These are phyloP conservation scores for Halophytophthora batemanensis DNA, from an alignment of 352 stramenopile species.

Conservation along the genomic window DNA sequence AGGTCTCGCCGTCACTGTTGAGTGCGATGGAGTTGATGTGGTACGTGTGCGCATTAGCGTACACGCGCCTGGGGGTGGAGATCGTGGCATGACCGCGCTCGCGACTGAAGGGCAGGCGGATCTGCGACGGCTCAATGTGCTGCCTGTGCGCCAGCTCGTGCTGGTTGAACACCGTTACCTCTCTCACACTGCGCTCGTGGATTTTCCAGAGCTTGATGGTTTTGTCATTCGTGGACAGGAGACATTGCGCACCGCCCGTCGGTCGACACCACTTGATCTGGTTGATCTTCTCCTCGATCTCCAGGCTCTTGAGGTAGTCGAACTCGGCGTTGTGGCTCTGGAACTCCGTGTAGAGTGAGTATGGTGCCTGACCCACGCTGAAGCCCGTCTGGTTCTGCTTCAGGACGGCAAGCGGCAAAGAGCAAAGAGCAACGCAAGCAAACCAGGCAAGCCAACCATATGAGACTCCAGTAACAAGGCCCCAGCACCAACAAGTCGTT, in stretches of 20 bases:
- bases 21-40: slow-evolving; percentile 96
- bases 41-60: slow-evolving; percentile 94
- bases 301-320: slow-evolving; percentile 96
- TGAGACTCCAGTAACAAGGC: too few species aligned
- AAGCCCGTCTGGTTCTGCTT: slow-evolving; percentile 34
- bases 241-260: slow-evolving; percentile 87
- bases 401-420: background rate
- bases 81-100: slow-evolving; percentile 60
- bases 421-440: background rate
- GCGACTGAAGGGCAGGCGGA: slow-evolving; percentile 51
- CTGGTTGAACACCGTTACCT: slow-evolving; percentile 75
- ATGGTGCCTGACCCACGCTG: slow-evolving; percentile 34
- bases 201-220: slow-evolving; percentile 98
- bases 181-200: slow-evolving; percentile 70
- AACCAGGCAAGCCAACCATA: background rate
- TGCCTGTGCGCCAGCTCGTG: slow-evolving; percentile 25
- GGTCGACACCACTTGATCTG: slow-evolving; percentile 94
- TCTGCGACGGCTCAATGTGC: slow-evolving; percentile 31
- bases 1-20: slow-evolving; percentile 94
- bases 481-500: too few species aligned
- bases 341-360: slow-evolving; percentile 90
- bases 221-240: slow-evolving; percentile 97
- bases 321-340: slow-evolving; percentile 97
- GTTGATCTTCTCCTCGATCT: slow-evolving; percentile 98
- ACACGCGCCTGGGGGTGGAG: slow-evolving; percentile 84